These are phyloP conservation scores for Colletotrichum scovillei DNA, from an alignment of 2,329 filamentous ascomycete species.

Conservation along the genomic window DNA sequence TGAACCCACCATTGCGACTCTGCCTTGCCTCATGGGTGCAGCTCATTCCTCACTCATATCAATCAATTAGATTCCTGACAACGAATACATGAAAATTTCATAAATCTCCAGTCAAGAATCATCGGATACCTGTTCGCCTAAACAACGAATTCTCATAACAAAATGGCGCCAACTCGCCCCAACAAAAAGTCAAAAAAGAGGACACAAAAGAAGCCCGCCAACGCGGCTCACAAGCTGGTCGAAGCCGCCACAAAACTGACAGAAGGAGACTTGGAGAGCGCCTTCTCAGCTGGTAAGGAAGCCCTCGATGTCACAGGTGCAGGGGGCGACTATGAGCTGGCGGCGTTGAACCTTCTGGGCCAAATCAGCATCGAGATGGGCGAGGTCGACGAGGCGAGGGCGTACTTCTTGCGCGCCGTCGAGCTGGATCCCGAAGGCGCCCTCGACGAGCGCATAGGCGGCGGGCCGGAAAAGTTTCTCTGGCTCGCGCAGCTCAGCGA, in stretches of 20 bases:
- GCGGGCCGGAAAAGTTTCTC: constrained; percentile 92
- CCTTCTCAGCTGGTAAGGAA: constrained; percentile 51
- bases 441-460: constrained; percentile 77
- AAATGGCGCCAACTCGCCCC: constrained; percentile 56
- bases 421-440: constrained; percentile 81
- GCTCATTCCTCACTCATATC: constrained; percentile 13
- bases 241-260: constrained; percentile 56
- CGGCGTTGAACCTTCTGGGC: constrained; percentile 80
- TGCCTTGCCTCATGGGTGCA: not conserved
- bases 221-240: constrained; percentile 44
- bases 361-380: constrained; percentile 87
- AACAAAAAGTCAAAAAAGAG: constrained; percentile 50
- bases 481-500: constrained; percentile 92
- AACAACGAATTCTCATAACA: not conserved
- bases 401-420: constrained; percentile 79
- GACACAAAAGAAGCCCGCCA: constrained; percentile 41
- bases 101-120: not conserved
- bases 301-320: constrained; percentile 57
- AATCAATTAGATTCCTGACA: not conserved
- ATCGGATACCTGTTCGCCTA: not conserved
- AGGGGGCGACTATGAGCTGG: constrained; percentile 64
- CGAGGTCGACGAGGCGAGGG: constrained; percentile 79
- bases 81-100: not conserved
- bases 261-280: constrained; percentile 55
- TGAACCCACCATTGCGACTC: constrained; percentile 11